Percentiles rank a stretch among this genome's conserved stretches.
Conservation (phyloP, 2,329 filamentous ascomycete species). For the Trichoderma pleuroti region DNA sequence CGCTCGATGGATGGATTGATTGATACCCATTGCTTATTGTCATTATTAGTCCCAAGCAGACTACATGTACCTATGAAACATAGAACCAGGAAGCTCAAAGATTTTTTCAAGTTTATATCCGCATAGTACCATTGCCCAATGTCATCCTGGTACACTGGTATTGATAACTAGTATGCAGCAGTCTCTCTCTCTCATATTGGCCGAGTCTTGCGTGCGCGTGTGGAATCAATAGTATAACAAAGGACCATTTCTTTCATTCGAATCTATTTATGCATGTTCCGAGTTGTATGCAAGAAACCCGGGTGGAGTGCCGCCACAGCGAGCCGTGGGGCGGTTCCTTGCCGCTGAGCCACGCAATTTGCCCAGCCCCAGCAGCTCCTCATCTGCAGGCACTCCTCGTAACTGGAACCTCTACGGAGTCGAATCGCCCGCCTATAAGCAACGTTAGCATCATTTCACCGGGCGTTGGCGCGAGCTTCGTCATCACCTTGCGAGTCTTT, state of each 20-base stretch:
- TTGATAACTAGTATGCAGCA: neutral
- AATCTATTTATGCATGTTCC: slow-evolving; percentile 4
- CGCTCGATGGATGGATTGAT: slow-evolving; percentile 10
- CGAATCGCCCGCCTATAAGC: neutral
- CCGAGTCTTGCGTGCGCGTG: neutral
- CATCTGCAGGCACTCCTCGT: slow-evolving; percentile 8
- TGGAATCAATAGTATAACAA: neutral
- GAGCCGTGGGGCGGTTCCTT: slow-evolving; percentile 1
- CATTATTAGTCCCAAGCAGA: slow-evolving; percentile 1
- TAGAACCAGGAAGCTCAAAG: neutral
- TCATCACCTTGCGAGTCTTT: slow-evolving; percentile 16
- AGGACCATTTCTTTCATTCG: neutral
- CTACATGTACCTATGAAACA: neutral
- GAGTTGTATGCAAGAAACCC: neutral
- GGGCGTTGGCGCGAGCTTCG: slow-evolving; percentile 21
- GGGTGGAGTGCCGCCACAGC: slow-evolving; percentile 16
- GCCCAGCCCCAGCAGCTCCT: slow-evolving; percentile 16
- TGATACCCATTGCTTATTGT: slow-evolving; percentile 22
- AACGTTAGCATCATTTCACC: slow-evolving; percentile 9
- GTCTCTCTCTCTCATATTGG: neutral
- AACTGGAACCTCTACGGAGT: slow-evolving; percentile 2
- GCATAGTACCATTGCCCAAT: neutral
- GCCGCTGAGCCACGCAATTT: slow-evolving; percentile 21
- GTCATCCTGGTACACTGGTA: neutral
- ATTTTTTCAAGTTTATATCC: neutral